Conservation (phyloP, 2,329 filamentous ascomycete genomes). For the Fonsecaea pedrosoi region DNA sequence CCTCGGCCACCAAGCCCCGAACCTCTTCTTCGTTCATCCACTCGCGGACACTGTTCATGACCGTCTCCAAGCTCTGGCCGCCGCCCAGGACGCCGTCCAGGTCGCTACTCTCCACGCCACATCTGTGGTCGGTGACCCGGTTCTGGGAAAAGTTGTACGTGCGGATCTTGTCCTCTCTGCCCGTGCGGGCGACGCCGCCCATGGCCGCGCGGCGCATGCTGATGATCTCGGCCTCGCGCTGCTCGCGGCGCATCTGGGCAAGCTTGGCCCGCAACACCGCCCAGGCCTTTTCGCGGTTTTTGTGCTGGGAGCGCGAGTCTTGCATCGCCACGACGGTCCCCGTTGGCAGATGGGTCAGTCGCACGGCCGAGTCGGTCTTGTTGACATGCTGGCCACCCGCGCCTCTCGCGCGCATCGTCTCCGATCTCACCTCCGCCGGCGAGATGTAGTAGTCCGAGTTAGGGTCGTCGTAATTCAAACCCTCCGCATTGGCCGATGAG, state of each 20-base stretch:
- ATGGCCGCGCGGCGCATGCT: constrained; percentile 78
- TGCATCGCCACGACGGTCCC: constrained; percentile 89
- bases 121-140: constrained; percentile 87
- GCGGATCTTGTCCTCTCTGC: constrained; percentile 88
- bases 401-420: constrained; percentile 90
- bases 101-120: constrained; percentile 78
- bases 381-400: constrained; percentile 98
- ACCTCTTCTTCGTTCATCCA: constrained; percentile 81
- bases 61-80: constrained; percentile 71
- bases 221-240: constrained; percentile 79
- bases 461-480: constrained; percentile 76
- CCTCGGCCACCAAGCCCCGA: constrained; percentile 69
- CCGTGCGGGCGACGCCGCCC: constrained; percentile 77
- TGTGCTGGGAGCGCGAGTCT: constrained; percentile 86
- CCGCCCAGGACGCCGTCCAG: constrained; percentile 81
- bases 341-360: constrained; percentile 88
- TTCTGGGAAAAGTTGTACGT: constrained; percentile 85
- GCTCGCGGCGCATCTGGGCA: constrained; percentile 79
- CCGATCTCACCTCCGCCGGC: constrained; percentile 77
- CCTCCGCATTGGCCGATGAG: constrained; percentile 53
- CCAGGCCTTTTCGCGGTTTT: constrained; percentile 90
- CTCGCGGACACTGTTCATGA: constrained; percentile 78
- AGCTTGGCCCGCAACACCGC: constrained; percentile 79
- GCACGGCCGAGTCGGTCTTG: constrained; percentile 94
- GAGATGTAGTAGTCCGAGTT: constrained; percentile 91